Evolutionary conservation across 768 basidiomycete species (phyloP).

Genomic region (Macrolepiota albuminosa): DNA sequence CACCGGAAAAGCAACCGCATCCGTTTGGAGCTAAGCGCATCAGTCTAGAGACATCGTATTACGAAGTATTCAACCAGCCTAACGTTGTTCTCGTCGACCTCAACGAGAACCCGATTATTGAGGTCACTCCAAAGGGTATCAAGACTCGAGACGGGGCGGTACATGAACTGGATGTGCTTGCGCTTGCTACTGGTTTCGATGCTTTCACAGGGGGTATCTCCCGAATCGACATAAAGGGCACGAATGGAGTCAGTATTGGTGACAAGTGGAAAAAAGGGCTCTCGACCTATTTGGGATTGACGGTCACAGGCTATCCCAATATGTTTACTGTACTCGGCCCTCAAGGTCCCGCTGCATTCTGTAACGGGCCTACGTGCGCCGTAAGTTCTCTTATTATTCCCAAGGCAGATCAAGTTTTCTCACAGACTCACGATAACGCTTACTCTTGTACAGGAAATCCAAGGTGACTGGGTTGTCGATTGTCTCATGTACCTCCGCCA

Average conservation of each 20-base stretch:
- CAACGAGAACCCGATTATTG: conserved; percentile 16
- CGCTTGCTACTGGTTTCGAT: conserved; percentile 22
- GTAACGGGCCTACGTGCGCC: conserved; percentile 21
- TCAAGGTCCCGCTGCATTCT: conserved; percentile 22
- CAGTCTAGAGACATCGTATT: conserved; percentile 18
- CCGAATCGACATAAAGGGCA: conserved; percentile 17
- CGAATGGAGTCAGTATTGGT: conserved; percentile 13
- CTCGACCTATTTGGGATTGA: conserved; percentile 21
- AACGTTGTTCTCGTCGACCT: conserved; percentile 20
- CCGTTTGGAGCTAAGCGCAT: conserved; percentile 23
- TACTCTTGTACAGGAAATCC: conserved; percentile 16
- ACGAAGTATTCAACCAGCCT: conserved; percentile 21
- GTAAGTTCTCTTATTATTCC: conserved; percentile 9
- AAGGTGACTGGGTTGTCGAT: conserved; percentile 21
- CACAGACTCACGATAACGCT: background rate
- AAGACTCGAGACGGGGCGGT: conserved; percentile 16
- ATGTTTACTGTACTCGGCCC: conserved; percentile 24
- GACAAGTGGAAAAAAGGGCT: conserved; percentile 21
- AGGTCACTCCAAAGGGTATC: conserved; percentile 18
- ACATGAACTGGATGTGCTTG: conserved; percentile 19
- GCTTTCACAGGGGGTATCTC: conserved; percentile 20
- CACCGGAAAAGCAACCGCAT: conserved; percentile 17
- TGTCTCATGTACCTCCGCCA: conserved; percentile 16
- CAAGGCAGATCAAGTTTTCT: background rate
- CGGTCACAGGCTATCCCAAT: conserved; percentile 18